These are phyloP conservation scores for Dactylonectria macrodidyma DNA, from an alignment of 2,329 filamentous ascomycete species.

Conservation along the genomic window DNA sequence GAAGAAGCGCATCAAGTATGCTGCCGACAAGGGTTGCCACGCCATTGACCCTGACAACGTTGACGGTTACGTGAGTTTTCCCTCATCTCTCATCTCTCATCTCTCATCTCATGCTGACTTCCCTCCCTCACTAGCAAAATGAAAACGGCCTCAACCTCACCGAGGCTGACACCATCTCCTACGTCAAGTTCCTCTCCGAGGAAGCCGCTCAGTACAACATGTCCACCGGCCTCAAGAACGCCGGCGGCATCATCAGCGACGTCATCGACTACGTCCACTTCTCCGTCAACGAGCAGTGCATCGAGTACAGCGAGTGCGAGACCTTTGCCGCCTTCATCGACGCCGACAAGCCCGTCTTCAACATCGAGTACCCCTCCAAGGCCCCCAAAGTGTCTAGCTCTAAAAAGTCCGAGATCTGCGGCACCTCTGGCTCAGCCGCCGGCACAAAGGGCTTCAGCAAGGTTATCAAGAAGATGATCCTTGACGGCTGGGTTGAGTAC, in stretches of 20 bases:
- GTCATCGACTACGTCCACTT: slow-evolving; percentile 70
- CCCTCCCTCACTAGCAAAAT: slow-evolving; percentile 60
- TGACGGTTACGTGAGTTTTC: slow-evolving; percentile 70
- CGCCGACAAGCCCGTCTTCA: slow-evolving; percentile 77
- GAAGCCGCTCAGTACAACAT: slow-evolving; percentile 69
- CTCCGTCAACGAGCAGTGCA: slow-evolving; percentile 80
- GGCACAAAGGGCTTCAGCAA: slow-evolving; percentile 71
- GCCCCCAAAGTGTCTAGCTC: slow-evolving; percentile 55
- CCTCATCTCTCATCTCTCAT: not conserved
- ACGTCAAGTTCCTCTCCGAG: slow-evolving; percentile 71
- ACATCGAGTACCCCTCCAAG: slow-evolving; percentile 78
- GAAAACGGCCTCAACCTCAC: slow-evolving; percentile 74
- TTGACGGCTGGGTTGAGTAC: slow-evolving; percentile 75
- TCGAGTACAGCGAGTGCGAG: slow-evolving; percentile 71
- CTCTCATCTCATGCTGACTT: not conserved
- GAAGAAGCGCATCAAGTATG: slow-evolving; percentile 70
- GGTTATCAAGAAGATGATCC: slow-evolving; percentile 75
- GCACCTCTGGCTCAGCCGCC: slow-evolving; percentile 51
- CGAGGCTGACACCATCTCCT: slow-evolving; percentile 68
- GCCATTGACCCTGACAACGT: slow-evolving; percentile 82
- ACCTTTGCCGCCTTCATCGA: slow-evolving; percentile 71
- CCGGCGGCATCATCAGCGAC: slow-evolving; percentile 68
- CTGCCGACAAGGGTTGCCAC: slow-evolving; percentile 74
- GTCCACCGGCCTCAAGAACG: slow-evolving; percentile 79
- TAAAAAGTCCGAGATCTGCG: slow-evolving; percentile 61